These are phyloP conservation scores for Ploettnerulaceae sp. DNA, from an alignment of 2,329 filamentous ascomycete genomes.

Conservation along the genomic window DNA sequence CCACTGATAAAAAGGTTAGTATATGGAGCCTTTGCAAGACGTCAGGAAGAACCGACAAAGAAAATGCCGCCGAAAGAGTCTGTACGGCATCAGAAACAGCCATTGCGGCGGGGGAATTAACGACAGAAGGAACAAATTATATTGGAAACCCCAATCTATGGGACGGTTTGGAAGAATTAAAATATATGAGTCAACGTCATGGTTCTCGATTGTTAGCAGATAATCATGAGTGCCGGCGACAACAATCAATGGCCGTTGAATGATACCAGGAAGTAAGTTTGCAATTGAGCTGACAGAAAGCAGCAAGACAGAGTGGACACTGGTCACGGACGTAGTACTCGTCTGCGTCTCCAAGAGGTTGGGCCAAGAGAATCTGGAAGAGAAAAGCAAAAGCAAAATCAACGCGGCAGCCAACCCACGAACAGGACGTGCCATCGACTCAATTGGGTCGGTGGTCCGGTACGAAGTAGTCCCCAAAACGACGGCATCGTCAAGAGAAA, in stretches of 20 bases:
- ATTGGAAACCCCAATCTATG: conserved; percentile 32
- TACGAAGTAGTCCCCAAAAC: conserved; percentile 3
- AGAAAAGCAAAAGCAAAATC: too few relatives aligned
- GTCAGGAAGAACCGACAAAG: conserved; percentile 28
- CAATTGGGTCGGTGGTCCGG: conserved; percentile 9
- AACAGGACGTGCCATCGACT: too few relatives aligned
- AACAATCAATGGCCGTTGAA: conserved; percentile 4
- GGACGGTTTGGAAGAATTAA: conserved; percentile 25
- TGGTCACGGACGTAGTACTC: background rate
- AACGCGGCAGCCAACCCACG: conserved; percentile 10
- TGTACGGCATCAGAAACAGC: conserved; percentile 31
- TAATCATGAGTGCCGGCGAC: conserved; percentile 21
- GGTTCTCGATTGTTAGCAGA: conserved; percentile 18
- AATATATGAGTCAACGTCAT: conserved; percentile 26
- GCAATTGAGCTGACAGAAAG: conserved; percentile 17
- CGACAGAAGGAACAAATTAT: conserved; percentile 22
- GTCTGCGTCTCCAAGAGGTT: background rate
- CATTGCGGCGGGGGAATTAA: conserved; percentile 25
- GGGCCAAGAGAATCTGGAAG: too few relatives aligned
- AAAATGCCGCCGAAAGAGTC: conserved; percentile 33
- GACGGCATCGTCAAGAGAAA: conserved; percentile 9
- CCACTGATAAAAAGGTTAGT: conserved; percentile 29
- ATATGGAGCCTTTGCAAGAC: conserved; percentile 1
- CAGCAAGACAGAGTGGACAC: background rate
- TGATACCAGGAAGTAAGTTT: background rate